Base-by-base conservation (phyloP, 2,329 filamentous ascomycete species). In the Xylariales sp. region DNA sequence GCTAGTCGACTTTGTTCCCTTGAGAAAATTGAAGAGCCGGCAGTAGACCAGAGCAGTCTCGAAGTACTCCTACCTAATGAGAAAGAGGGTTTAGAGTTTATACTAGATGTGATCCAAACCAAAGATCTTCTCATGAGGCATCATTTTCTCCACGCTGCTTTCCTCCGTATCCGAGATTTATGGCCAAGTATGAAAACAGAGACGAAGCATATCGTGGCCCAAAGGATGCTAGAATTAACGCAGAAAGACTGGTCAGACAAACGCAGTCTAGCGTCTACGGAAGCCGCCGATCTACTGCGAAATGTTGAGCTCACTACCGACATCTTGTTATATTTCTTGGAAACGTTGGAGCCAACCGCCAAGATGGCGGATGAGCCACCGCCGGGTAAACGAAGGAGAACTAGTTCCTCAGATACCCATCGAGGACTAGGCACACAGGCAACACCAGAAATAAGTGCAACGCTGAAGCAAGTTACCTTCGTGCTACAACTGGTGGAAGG, bases 401-500 rank as follows among this genome's bases (percentile, higher is more conserved):
- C 89, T 0, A 97, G 92, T 79, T 89, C 91, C 62, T 90, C 88
- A 16, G 91, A 92, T 71, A 86, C 87, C 71, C 86, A 88, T 63
- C 83, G 83, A 62, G 87, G 86, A 54, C 83, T 89, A 62, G 85
- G 87, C 43, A 83, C 86, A 14, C 88, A 90, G 70, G 86, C 90
- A 64, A 88, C 89, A 41, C 84, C 87, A 6, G 89, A 93, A 75
- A 80, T 94, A 36, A 88, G 87, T 71, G 85, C 86, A 55, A 86
- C 90, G 6, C 85, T 97, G 69, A 89, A 89, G 73, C 91, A 91
- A 73, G 87, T 95, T 62, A 97, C 94, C 0, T 90, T 97, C 75
- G 92, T 97, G 10, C 84, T 98, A 45, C 94, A 98, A 78, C 82
- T 98, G 32, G 88, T 98, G 16, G 94, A 98, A 76, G 89, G 88